Conservation (phyloP, 176 grass and related monocot genomes). For the Triticum dicoccoides region DNA sequence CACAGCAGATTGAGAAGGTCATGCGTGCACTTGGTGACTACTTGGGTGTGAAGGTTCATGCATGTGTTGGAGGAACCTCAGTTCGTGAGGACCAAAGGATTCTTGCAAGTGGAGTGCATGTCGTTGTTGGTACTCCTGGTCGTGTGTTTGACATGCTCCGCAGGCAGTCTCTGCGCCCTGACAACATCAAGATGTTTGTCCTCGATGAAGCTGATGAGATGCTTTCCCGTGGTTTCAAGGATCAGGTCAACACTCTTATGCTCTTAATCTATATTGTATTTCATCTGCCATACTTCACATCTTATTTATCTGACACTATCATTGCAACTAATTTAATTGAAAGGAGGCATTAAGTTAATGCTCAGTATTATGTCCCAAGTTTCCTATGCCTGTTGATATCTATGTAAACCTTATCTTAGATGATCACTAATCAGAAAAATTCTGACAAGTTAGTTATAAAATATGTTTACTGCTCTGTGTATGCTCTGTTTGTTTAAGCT, state of each 20-base stretch:
- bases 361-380: neutral
- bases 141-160: slow-evolving; percentile 86
- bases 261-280: neutral
- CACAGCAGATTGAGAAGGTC: slow-evolving; percentile 93
- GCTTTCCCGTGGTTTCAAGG: slow-evolving; percentile 98
- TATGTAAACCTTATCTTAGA: neutral
- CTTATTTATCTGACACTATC: neutral
- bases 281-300: neutral
- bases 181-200: slow-evolving; percentile 93
- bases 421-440: neutral
- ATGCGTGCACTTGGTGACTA: slow-evolving; percentile 94
- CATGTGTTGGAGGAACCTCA: slow-evolving; percentile 84
- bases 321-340: neutral
- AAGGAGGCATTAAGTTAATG: neutral
- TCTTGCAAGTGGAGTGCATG: slow-evolving; percentile 79
- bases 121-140: slow-evolving; percentile 85
- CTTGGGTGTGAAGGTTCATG: slow-evolving; percentile 87
- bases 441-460: neutral
- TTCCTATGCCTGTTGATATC: neutral
- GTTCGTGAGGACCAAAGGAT: slow-evolving; percentile 94
- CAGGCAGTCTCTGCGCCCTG: slow-evolving; percentile 82
- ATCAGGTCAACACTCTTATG: slow-evolving; percentile 51
- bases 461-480: neutral
- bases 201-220: slow-evolving; percentile 96
- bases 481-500: neutral